Evolutionary conservation across 805 yeast genomes (phyloP), one percentile per base, ranked within the genome.

Genomic region (Candida krabiensis): DNA sequence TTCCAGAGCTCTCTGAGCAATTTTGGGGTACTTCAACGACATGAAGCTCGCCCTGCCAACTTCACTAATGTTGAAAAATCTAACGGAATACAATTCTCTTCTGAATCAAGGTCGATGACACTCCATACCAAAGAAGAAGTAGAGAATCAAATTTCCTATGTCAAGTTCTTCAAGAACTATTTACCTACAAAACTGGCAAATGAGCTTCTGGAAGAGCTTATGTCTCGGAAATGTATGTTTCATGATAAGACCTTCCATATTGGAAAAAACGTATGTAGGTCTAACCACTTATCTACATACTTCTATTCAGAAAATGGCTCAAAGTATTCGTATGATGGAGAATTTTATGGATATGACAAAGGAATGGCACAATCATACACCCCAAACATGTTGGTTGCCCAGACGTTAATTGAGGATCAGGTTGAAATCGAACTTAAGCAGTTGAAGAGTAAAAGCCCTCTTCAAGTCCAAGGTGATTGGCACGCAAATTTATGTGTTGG

Each of bases 191-290:
- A 69, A 0, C 41, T 76, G 7, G 77, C 87, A 0, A 67, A 74
- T 21, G 47, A 49, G 0, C 50, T 83, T 2, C 57, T 81, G 2
- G 37, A 51, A 9, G 63, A 66, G 14, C 60, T 82, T 11, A 40
- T 74, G 43, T 55, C 64, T 1, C 76, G 73, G 25, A 57, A 66
- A 4, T 49, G 63, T 1, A 38, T 46, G 0, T 77, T 79, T 63
- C 49, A 46, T 1, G 56, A 63, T 7, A 67, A 70, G 17, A 64
- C 69, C 46, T 86, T 86, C 53, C 70, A 75, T 40, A 62, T 86
- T 8, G 84, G 83, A 47, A 88, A 83, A 1, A 75, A 80, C 13
- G 57, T 67, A 35, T 83, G 86, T 35, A 54, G 52, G 5, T 77
- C 90, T 2, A 74, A 76, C n/a, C 88, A 81, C 53, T 55, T 62